These are phyloP conservation scores for Neurospora africana DNA, from an alignment of 495 filamentous ascomycete genomes.

Conservation along the genomic window DNA sequence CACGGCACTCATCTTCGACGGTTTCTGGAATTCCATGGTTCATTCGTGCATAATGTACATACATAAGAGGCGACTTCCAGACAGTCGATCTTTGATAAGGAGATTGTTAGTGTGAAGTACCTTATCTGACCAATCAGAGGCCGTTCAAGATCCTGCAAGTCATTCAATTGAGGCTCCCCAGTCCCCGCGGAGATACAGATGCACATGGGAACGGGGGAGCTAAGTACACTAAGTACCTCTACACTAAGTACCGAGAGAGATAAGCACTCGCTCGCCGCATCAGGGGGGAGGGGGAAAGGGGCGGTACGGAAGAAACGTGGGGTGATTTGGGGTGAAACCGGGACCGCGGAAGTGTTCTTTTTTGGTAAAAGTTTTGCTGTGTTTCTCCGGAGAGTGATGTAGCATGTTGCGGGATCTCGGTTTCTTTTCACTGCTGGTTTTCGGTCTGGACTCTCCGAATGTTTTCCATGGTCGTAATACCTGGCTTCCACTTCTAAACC, in stretches of 20 bases:
- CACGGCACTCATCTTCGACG: background rate
- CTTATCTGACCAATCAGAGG: background rate
- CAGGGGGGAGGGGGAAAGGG: background rate
- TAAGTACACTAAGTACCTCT: no score
- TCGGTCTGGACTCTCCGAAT: background rate
- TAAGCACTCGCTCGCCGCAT: background rate
- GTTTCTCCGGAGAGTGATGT: no score
- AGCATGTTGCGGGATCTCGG: background rate
- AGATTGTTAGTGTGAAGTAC: background rate
- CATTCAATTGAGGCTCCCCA: conserved; percentile 3
- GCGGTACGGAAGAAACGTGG: background rate
- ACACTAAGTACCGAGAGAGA: background rate
- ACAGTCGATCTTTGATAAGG: background rate
- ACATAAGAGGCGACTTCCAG: no score
- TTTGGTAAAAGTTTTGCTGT: no score
- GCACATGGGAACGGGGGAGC: background rate
- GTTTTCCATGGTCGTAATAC: background rate
- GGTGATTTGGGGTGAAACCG: background rate
- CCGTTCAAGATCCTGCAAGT: background rate
- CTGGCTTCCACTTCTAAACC: background rate
- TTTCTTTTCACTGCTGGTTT: background rate
- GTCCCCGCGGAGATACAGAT: conserved; percentile 4
- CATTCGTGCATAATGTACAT: no score
- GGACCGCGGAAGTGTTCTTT: no score
- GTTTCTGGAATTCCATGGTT: no score